Percentiles rank a stretch among this genome's conserved stretches.
Conservation (phyloP, 768 basidiomycete genomes). For the Mycena maculata region DNA sequence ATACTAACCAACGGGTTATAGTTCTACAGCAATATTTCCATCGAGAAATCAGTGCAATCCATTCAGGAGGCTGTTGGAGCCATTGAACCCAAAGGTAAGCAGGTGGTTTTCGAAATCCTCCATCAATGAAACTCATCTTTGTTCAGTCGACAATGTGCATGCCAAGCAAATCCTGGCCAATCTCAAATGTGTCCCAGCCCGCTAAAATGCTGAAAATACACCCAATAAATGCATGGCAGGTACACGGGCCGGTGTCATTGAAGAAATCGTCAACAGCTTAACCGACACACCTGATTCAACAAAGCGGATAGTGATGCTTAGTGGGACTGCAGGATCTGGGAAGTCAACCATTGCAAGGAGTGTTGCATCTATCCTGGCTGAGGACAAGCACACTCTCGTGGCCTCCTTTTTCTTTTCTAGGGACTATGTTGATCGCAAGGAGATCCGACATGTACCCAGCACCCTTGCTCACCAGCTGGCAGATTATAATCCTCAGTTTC, state of each 20-base stretch:
- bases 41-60: neutral
- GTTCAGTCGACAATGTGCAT: neutral
- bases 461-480: slow-evolving; percentile 9
- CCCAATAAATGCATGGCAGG: slow-evolving; percentile 12
- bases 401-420: slow-evolving; percentile 26
- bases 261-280: neutral
- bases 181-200: neutral
- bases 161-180: neutral
- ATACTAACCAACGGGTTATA: neutral
- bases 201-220: slow-evolving; percentile 9
- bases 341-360: slow-evolving; percentile 24
- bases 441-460: neutral
- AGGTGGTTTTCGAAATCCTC: neutral
- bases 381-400: neutral
- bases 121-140: neutral
- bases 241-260: slow-evolving; percentile 10
- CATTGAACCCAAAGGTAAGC: neutral
- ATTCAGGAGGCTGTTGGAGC: neutral
- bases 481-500: neutral
- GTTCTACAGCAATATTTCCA: slow-evolving; percentile 9
- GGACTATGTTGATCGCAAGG: neutral
- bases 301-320: neutral
- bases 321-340: neutral
- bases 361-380: slow-evolving; percentile 3
- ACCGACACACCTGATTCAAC: neutral